phyloP scores from a whole-genome alignment of 73 alveolate genomes.

The Tetrahymena malaccensis region DNA sequence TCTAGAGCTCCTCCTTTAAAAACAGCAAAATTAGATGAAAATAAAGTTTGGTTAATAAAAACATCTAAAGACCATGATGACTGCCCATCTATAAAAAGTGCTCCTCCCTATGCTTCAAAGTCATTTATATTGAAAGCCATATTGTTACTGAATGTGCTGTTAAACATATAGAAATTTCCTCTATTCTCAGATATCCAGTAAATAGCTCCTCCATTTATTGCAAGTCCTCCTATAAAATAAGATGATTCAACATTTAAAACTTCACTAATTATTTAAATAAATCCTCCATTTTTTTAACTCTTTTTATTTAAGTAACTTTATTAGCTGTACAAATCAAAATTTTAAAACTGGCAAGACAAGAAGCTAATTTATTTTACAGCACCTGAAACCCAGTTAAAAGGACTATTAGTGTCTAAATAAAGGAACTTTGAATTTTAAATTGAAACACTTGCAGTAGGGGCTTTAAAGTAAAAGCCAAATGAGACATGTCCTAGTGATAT shows the following conservation, averaged over 20 bases:
- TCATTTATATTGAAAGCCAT: not conserved
- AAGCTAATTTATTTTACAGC: too few species aligned
- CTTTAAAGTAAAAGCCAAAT: not conserved
- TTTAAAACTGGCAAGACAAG: not conserved
- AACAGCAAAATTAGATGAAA: not conserved
- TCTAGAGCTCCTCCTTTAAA: not conserved
- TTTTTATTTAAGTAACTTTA: not conserved
- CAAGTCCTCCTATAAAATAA: not conserved
- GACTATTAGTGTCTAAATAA: not conserved
- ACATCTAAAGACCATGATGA: not conserved
- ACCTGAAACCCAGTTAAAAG: not conserved
- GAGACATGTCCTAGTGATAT: not conserved
- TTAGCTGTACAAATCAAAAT: too few species aligned
- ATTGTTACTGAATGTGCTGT: not conserved
- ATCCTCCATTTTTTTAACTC: not conserved
- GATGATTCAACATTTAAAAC: not conserved
- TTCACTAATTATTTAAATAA: not conserved
- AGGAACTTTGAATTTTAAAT: not conserved
- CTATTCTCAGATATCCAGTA: not conserved
- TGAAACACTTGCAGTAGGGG: not conserved
- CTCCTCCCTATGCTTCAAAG: not conserved
- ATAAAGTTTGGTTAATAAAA: not conserved
- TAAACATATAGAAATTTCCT: not conserved
- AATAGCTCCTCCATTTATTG: not conserved
- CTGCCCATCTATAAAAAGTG: not conserved